A percentile compares a stretch with the other conserved stretches of the same genome.
Evolutionary conservation across 2,329 filamentous ascomycete species (phyloP).

Genomic region (Fusarium sp.): DNA sequence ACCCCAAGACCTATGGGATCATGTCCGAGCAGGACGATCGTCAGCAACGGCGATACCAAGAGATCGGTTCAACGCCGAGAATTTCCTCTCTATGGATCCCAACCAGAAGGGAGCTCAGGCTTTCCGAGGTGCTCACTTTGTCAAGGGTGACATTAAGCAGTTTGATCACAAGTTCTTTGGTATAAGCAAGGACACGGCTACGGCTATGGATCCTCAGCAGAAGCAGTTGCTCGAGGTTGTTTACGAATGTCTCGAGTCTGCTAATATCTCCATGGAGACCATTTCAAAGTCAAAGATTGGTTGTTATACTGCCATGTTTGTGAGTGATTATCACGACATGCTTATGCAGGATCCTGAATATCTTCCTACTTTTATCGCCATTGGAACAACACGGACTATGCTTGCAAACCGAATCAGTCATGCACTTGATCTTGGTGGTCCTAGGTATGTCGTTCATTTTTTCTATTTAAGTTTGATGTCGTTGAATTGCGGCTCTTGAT

Average conservation of each 20-base stretch:
- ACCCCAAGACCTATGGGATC: conserved; percentile 40
- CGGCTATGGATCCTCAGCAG: conserved; percentile 43
- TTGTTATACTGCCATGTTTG: conserved; percentile 44
- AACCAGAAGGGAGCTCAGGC: conserved; percentile 41
- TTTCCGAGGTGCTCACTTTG: conserved; percentile 41
- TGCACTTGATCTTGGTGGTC: conserved; percentile 41
- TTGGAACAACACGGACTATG: conserved; percentile 44
- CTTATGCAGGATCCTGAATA: conserved; percentile 43
- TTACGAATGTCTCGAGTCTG: conserved; percentile 42
- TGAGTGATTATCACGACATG: conserved; percentile 42
- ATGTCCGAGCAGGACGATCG: conserved; percentile 38
- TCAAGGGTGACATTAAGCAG: conserved; percentile 41
- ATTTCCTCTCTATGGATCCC: conserved; percentile 41
- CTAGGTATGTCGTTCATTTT: conserved; percentile 29
- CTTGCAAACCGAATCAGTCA: conserved; percentile 43
- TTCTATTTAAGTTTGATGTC: no score
- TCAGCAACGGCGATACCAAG: conserved; percentile 40
- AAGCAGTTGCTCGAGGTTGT: conserved; percentile 42
- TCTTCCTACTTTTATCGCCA: conserved; percentile 42
- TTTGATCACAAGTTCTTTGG: conserved; percentile 45
- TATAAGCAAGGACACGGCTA: conserved; percentile 42
- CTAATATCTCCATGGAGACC: conserved; percentile 39
- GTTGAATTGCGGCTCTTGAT: no score
- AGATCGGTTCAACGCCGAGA: conserved; percentile 43
- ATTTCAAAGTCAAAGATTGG: conserved; percentile 42